Conservation (phyloP, 1,284 basidiomycete genomes). For the Tilletia walkeri region DNA sequence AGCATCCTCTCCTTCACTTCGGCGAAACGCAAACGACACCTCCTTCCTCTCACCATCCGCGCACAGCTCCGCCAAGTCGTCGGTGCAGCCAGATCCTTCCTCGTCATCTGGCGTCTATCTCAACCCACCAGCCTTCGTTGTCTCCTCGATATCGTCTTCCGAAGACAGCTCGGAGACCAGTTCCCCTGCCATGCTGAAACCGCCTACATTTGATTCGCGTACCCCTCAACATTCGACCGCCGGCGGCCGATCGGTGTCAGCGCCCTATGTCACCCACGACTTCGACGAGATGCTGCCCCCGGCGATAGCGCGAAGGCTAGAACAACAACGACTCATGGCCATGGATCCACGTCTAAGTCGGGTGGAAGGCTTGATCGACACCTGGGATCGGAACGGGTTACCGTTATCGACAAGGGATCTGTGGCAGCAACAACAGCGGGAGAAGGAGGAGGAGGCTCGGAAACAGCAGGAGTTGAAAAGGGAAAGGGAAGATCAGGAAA, state of each 20-base stretch:
- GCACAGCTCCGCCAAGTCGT: too few species aligned
- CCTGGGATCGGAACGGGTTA: constrained; percentile 42
- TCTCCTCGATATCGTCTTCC: too few species aligned
- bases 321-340: constrained; percentile 35
- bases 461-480: constrained; percentile 19
- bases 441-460: constrained; percentile 13
- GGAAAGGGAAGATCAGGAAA: constrained; percentile 7
- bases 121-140: too few species aligned
- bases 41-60: too few species aligned
- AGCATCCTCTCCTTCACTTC: too few species aligned
- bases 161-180: too few species aligned
- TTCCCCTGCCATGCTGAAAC: too few species aligned
- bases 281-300: constrained; percentile 48
- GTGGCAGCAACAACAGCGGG: constrained; percentile 9
- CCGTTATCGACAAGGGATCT: constrained; percentile 36
- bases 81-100: too few species aligned
- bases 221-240: too few species aligned
- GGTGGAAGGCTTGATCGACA: constrained; percentile 44
- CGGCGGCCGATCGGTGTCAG: constrained; percentile 22
- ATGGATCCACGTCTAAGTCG: constrained; percentile 28
- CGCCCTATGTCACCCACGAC: constrained; percentile 18
- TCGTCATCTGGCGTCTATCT: too few species aligned
- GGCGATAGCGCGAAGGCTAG: constrained; percentile 37
- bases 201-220: too few species aligned
- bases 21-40: too few species aligned